phyloP scores from a whole-genome alignment of 1,139 yeast genomes.

The Kodamaea sp. region DNA sequence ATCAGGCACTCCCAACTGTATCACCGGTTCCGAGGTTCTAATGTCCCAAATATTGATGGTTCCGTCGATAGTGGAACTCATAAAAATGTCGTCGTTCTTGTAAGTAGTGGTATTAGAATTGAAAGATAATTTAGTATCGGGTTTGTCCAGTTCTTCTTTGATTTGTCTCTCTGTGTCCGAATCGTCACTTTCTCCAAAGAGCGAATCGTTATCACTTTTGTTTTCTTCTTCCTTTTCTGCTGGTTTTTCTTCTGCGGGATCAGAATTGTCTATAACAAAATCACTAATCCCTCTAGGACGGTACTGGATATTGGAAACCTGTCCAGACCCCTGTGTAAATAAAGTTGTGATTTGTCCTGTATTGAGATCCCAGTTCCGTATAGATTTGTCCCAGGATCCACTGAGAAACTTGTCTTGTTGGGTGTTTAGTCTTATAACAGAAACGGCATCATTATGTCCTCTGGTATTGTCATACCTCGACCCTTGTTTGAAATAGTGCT shows the following conservation, averaged over 20 bases:
- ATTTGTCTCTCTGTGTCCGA: conserved; percentile 17
- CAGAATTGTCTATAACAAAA: conserved; percentile 20
- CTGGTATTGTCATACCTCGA: conserved; percentile 16
- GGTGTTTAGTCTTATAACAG: conserved; percentile 64
- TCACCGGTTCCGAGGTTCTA: conserved; percentile 52
- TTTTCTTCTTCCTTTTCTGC: conserved; percentile 31
- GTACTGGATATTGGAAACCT: conserved; percentile 73
- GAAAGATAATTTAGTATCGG: conserved; percentile 9
- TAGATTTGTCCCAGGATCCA: conserved; percentile 88
- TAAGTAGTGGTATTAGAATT: conserved; percentile 21
- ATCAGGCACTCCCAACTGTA: conserved; percentile 56
- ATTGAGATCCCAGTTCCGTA: conserved; percentile 83
- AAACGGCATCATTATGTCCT: conserved; percentile 74
- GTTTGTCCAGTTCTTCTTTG: conserved; percentile 22
- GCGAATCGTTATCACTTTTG: conserved; percentile 68
- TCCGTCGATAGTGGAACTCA: conserved; percentile 87
- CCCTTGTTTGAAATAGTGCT: conserved; percentile 65
- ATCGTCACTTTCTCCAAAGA: conserved; percentile 78
- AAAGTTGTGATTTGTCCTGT: conserved; percentile 58
- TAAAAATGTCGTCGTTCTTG: conserved; percentile 59
- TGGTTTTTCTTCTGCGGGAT: not conserved
- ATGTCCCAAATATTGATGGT: conserved; percentile 81
- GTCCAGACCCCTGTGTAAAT: conserved; percentile 67
- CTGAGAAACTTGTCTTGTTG: conserved; percentile 65
- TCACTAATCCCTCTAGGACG: conserved; percentile 69